These are phyloP conservation scores for Oxalis stricta DNA, from an alignment of 441 rosid genomes.

Conservation along the genomic window DNA sequence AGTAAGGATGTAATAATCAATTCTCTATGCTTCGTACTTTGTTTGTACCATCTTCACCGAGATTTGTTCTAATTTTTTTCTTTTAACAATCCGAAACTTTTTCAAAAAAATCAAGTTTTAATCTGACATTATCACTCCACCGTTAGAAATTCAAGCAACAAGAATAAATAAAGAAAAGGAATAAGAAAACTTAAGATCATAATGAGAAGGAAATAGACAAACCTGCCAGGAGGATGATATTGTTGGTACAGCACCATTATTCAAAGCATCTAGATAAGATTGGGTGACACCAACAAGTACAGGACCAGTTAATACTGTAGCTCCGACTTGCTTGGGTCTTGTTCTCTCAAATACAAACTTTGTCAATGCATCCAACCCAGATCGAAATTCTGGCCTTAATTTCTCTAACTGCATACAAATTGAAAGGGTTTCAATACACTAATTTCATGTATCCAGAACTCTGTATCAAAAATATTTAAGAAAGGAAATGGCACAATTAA, in stretches of 20 bases:
- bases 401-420: constrained; percentile 45
- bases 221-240: constrained; percentile 99
- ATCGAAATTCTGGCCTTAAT: constrained; percentile 73
- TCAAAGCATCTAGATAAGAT: constrained; percentile 86
- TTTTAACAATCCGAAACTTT: background rate
- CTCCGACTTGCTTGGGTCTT: constrained; percentile 91
- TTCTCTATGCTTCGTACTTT: background rate
- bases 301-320: constrained; percentile 87
- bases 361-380: constrained; percentile 85
- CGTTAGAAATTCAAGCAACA: too few species aligned
- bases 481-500: background rate
- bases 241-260: constrained; percentile 97
- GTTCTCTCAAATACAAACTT: constrained; percentile 96
- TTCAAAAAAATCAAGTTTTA: too few species aligned
- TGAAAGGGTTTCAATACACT: background rate
- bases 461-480: background rate
- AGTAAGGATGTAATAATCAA: background rate
- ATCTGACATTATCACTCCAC: too few species aligned
- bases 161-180: too few species aligned
- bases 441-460: background rate
- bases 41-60: background rate
- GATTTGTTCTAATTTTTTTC: too few species aligned
- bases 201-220: background rate
- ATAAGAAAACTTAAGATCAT: background rate
- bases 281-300: constrained; percentile 79